A percentile compares a stretch with the other conserved stretches of the same genome.
These are phyloP conservation scores for Crinitomyces ghanaensis DNA, from an alignment of 805 yeast species.

Conservation along the genomic window DNA sequence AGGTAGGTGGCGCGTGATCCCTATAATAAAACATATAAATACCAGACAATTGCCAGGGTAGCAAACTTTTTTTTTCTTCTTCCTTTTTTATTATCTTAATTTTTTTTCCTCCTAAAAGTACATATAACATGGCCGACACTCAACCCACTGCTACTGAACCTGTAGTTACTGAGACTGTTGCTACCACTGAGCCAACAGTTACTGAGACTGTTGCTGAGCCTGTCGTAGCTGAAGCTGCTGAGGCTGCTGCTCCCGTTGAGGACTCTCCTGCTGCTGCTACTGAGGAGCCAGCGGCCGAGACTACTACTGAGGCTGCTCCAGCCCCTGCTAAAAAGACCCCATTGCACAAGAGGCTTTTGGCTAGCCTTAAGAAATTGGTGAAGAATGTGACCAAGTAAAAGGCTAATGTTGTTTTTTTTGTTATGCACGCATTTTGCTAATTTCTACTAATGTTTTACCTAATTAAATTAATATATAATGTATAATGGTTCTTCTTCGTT, in stretches of 20 bases:
- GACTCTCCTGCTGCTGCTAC: slow-evolving; percentile 2
- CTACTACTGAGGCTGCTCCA: slow-evolving; percentile 10
- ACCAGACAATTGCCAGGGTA: background rate
- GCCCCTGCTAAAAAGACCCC: slow-evolving; percentile 11
- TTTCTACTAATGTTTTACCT: no score
- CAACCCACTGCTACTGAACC: slow-evolving; percentile 1
- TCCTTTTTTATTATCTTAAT: slow-evolving; percentile 1
- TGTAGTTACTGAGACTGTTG: slow-evolving; percentile 6
- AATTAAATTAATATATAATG: no score
- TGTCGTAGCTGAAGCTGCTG: slow-evolving; percentile 6
- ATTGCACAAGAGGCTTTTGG: slow-evolving; percentile 17
- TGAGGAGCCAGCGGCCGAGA: slow-evolving; percentile 2
- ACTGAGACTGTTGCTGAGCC: slow-evolving; percentile 10
- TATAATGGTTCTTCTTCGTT: no score
- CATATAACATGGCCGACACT: background rate
- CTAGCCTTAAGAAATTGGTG: slow-evolving; percentile 21
- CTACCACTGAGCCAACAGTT: slow-evolving; percentile 9
- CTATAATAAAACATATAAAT: slow-evolving; percentile 5
- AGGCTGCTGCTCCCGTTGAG: slow-evolving; percentile 5
- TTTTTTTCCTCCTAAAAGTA: background rate
- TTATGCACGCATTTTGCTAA: no score
- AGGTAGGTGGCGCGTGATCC: no score
- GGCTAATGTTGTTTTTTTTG: no score
- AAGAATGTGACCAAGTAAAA: slow-evolving; percentile 21
- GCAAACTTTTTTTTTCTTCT: slow-evolving; percentile 2